These are phyloP conservation scores for Gymnopilus junonius DNA, from an alignment of 768 basidiomycete species.

Conservation along the genomic window DNA sequence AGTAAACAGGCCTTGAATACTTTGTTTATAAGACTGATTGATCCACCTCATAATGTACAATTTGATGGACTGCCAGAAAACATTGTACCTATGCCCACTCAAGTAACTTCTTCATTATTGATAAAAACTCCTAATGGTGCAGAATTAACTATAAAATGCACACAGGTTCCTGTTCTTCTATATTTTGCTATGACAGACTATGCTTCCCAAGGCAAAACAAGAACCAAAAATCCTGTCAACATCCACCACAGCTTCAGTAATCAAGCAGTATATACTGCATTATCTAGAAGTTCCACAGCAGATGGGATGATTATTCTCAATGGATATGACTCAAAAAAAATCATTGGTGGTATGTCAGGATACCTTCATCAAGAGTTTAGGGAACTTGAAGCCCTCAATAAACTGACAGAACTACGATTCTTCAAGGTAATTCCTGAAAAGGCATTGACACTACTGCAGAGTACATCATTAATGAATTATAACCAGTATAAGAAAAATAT, in stretches of 20 bases:
- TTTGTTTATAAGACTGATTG: not conserved
- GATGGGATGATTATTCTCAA: not conserved
- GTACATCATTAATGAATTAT: not conserved
- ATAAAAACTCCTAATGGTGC: not conserved
- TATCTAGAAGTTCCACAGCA: not conserved
- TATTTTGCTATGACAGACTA: not conserved
- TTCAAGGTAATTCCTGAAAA: not conserved
- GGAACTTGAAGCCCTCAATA: not conserved
- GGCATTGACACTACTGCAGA: not conserved
- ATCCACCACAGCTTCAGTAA: not conserved
- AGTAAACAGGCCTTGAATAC: not conserved
- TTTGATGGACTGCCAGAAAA: constrained; percentile 26
- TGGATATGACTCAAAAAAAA: not conserved
- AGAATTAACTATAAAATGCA: not conserved
- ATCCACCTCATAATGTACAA: not conserved
- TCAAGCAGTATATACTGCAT: not conserved
- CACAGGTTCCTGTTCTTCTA: not conserved
- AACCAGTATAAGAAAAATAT: not conserved
- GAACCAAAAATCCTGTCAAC: not conserved
- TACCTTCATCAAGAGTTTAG: not conserved
- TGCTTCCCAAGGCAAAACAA: not conserved
- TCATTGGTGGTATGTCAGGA: not conserved
- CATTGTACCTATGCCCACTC: constrained; percentile 30
- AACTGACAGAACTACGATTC: not conserved
- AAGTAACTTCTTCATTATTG: not conserved